Percentiles rank a stretch among this genome's conserved stretches.
Evolutionary conservation across 73 alveolate genomes (phyloP).

Genomic region (Chromera velia): DNA sequence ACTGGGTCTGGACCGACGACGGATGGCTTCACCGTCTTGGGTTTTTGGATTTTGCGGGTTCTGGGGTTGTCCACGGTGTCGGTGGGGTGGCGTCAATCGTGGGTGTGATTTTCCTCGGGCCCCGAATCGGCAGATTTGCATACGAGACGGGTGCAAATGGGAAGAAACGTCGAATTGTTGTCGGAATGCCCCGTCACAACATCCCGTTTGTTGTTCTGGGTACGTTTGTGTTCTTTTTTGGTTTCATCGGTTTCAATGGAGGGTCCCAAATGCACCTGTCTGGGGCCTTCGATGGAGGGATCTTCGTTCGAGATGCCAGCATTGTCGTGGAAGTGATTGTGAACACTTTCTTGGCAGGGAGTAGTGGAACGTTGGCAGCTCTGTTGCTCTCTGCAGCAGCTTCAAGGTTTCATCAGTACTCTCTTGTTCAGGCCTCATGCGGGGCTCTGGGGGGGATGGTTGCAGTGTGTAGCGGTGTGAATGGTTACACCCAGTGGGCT

Average conservation of each 20-base stretch:
- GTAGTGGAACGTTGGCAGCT: slow-evolving; percentile 39
- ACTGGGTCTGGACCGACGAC: slow-evolving; percentile 53
- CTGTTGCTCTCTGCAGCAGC: slow-evolving; percentile 12
- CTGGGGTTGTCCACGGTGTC: slow-evolving; percentile 49
- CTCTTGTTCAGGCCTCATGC: neutral
- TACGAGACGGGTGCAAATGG: slow-evolving; percentile 5
- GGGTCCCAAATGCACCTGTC: no score
- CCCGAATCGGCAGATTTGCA: slow-evolving; percentile 45
- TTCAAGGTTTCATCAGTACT: neutral
- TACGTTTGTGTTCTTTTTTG: slow-evolving; percentile 53
- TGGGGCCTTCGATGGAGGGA: no score
- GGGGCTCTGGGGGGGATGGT: slow-evolving; percentile 11
- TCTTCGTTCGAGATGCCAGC: slow-evolving; percentile 9
- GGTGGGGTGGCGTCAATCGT: slow-evolving; percentile 50
- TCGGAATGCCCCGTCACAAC: slow-evolving; percentile 51
- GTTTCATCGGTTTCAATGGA: slow-evolving; percentile 56
- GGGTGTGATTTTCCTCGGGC: slow-evolving; percentile 48
- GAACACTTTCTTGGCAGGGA: slow-evolving; percentile 51
- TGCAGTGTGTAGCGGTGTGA: slow-evolving; percentile 3
- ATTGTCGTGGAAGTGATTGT: slow-evolving; percentile 41
- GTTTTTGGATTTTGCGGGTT: slow-evolving; percentile 53
- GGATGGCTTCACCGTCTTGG: slow-evolving; percentile 46
- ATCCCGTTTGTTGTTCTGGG: slow-evolving; percentile 49
- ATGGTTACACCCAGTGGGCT: slow-evolving; percentile 30
- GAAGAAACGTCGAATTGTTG: neutral